phyloP scores from a whole-genome alignment of 208 protist genomes.

The Chromosphaera perkinsii region DNA sequence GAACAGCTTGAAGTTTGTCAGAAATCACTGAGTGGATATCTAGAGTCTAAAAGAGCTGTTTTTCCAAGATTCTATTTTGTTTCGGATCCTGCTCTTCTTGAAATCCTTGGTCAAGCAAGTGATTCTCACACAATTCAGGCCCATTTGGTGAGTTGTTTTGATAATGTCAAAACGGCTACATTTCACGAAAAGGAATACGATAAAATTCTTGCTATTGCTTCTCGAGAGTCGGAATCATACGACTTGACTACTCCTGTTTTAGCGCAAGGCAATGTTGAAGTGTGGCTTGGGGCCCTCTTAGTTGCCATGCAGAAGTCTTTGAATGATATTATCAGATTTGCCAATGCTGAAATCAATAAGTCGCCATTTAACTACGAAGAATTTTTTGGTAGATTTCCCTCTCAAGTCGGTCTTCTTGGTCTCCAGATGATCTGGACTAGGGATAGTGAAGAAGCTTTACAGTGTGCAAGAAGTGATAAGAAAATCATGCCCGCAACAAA shows the following conservation, averaged over 20 bases:
- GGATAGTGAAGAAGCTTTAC: too few relatives aligned
- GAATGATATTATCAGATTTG: slow-evolving; percentile 19
- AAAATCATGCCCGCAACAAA: too few relatives aligned
- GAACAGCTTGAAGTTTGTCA: slow-evolving; percentile 85
- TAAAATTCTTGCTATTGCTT: slow-evolving; percentile 75
- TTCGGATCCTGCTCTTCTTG: slow-evolving; percentile 98
- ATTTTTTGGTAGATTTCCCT: slow-evolving; percentile 76
- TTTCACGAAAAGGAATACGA: slow-evolving; percentile 50
- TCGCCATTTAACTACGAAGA: slow-evolving; percentile 40
- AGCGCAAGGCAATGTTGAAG: slow-evolving; percentile 80
- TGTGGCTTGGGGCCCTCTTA: slow-evolving; percentile 76
- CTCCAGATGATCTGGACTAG: slow-evolving; percentile 77
- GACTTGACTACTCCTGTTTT: slow-evolving; percentile 60
- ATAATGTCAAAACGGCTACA: slow-evolving; percentile 78
- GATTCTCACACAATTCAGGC: slow-evolving; percentile 85
- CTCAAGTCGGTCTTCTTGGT: slow-evolving; percentile 80
- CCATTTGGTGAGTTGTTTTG: slow-evolving; percentile 98
- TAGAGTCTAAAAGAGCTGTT: slow-evolving; percentile 86
- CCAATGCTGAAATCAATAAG: neutral
- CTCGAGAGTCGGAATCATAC: slow-evolving; percentile 81
- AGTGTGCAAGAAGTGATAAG: too few relatives aligned
- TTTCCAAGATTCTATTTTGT: slow-evolving; percentile 99
- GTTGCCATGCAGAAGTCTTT: slow-evolving; percentile 57
- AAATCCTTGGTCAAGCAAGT: slow-evolving; percentile 95
- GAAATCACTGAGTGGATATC: slow-evolving; percentile 90